Evolutionary conservation across 441 rosid species (phyloP).

Genomic region (Adansonia grandidieri): DNA sequence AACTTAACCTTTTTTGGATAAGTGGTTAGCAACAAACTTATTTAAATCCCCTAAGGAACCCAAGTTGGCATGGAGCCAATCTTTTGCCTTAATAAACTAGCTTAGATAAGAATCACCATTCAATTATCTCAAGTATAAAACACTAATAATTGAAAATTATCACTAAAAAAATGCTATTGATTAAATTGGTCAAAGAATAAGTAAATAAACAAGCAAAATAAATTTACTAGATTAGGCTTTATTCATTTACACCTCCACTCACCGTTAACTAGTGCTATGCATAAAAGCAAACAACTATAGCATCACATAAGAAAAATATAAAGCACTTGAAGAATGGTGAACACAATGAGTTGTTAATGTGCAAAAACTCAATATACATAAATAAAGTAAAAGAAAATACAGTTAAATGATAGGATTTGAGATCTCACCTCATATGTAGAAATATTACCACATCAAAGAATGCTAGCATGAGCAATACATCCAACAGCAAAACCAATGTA

Average conservation of each 20-base stretch:
- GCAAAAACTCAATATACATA: neutral
- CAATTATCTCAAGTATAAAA: conserved; percentile 1
- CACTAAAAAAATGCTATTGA: neutral
- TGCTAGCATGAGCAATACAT: neutral
- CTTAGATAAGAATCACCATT: neutral
- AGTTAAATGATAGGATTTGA: neutral
- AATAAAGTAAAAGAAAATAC: neutral
- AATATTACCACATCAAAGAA: neutral
- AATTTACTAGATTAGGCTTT: neutral
- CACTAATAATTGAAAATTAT: neutral
- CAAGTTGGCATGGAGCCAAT: neutral
- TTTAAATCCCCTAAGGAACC: neutral
- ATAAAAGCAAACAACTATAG: neutral
- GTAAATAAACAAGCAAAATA: neutral
- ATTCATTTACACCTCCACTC: neutral
- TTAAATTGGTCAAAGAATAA: neutral
- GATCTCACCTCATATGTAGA: conserved; percentile 18
- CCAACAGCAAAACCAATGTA: conserved; percentile 17
- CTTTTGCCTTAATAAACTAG: neutral
- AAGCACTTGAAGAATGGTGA: neutral
- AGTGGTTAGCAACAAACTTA: neutral
- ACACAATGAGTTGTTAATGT: neutral
- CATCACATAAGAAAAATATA: neutral
- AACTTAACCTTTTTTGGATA: neutral
- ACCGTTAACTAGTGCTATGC: neutral